A percentile compares a stretch with the other conserved stretches of the same genome.
These are phyloP conservation scores for Barnettozyma pratensis DNA, from an alignment of 805 yeast genomes.

Conservation along the genomic window DNA sequence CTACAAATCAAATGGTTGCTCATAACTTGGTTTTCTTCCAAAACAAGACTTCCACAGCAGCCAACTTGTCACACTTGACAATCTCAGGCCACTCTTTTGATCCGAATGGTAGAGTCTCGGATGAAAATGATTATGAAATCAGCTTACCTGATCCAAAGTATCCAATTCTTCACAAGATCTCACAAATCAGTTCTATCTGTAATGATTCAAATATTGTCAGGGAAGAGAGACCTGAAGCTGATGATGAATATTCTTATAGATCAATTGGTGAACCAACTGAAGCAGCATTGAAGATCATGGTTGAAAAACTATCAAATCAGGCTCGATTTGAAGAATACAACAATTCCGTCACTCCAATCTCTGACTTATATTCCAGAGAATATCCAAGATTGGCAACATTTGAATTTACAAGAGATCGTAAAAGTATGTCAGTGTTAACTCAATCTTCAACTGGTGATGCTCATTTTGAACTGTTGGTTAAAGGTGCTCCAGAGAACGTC, in stretches of 20 bases:
- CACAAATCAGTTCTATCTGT: slow-evolving; percentile 31
- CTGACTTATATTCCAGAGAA: slow-evolving; percentile 20
- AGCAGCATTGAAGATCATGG: slow-evolving; percentile 44
- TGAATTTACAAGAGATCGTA: slow-evolving; percentile 45
- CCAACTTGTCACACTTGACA: slow-evolving; percentile 27
- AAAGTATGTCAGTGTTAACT: slow-evolving; percentile 49
- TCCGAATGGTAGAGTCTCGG: slow-evolving; percentile 24
- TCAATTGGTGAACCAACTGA: slow-evolving; percentile 53
- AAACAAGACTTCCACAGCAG: slow-evolving; percentile 18
- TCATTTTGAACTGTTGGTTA: slow-evolving; percentile 33
- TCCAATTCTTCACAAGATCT: slow-evolving; percentile 29
- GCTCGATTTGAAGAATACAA: slow-evolving; percentile 28
- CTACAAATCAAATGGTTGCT: slow-evolving; percentile 46
- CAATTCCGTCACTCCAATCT: slow-evolving; percentile 25
- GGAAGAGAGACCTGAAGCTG: slow-evolving; percentile 13
- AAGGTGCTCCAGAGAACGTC: slow-evolving; percentile 53
- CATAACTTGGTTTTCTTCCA: slow-evolving; percentile 29
- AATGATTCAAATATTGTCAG: slow-evolving; percentile 29
- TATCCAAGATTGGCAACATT: slow-evolving; percentile 32
- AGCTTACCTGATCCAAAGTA: slow-evolving; percentile 28
- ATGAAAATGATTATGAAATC: slow-evolving; percentile 23
- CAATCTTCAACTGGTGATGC: slow-evolving; percentile 17
- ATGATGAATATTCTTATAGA: slow-evolving; percentile 27
- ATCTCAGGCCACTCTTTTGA: slow-evolving; percentile 34
- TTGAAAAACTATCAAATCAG: slow-evolving; percentile 24